Base-by-base conservation (phyloP, 208 protist species). In the Leishmania major region DNA sequence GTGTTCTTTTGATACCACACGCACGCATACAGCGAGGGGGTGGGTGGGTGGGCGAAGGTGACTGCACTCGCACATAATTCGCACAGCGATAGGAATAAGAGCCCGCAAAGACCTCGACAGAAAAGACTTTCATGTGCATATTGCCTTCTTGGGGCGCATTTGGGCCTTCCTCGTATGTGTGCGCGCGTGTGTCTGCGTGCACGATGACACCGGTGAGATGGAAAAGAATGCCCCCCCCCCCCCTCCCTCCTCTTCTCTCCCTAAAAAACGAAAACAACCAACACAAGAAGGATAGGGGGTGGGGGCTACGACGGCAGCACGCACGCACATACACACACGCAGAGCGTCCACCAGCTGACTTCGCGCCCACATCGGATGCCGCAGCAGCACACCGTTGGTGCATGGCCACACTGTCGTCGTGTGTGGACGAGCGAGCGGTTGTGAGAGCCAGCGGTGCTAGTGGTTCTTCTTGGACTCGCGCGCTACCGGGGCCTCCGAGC, bases 401-500 rank as follows among this genome's bases (percentile, higher is more conserved):
- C 62, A 69, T 69, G 31, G 0, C 62, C 31, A 69, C 62, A 40
- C 31, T 15, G 31, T 69, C 62, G 31, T 3, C 13, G 62, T 40
- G 31, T 40, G 62, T 40, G 31, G 8, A 10, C 6, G 57, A 62
- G 31, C 31, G 13, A 69, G 31, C 10, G 31, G 11, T n/a, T 28
- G 62, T 19, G 62, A 37, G 25, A 31, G 13, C 22, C 17, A 37
- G n/a, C 8, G 31, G 15, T 13, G 35, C 70, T 89, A 79, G 72
- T 84, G 62, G 43, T 81, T 80, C 82, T 88, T 83, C 84, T 88
- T 83, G 31, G 19, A 15, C 45, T 66, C 57, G 17, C 11, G 47
- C 37, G 17, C 60, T 3, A 69, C 28, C 22, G 11, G 22, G 25
- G 25, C 62, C 51, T 25, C 69, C 11, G 22, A n/a, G 59, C 80